Conservation (phyloP, 2,329 filamentous ascomycete genomes). For the Myriosclerotinia duriaeana region DNA sequence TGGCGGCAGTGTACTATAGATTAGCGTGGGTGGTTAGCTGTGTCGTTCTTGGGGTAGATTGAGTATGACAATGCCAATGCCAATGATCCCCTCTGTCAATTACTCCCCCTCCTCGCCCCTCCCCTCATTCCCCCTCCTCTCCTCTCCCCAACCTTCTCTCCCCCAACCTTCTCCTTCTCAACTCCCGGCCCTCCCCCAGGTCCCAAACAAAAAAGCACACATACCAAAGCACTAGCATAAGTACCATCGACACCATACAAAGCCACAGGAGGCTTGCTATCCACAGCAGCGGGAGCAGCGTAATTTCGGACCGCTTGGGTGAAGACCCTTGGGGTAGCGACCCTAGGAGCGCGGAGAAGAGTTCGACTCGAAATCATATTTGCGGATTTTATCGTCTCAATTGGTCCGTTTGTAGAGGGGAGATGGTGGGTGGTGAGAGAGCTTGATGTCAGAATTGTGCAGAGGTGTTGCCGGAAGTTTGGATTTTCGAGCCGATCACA, state of each 20-base stretch:
- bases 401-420: constrained; percentile 34
- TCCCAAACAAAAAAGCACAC: constrained; percentile 41
- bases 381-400: constrained; percentile 31
- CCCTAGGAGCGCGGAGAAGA: constrained; percentile 39
- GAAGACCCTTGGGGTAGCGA: constrained; percentile 36
- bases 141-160: not conserved
- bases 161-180: not conserved
- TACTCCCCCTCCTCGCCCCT: not conserved
- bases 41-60: constrained; percentile 23
- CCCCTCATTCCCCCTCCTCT: not conserved
- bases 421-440: constrained; percentile 26
- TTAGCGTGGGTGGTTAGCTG: constrained; percentile 3
- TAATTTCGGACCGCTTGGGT: constrained; percentile 70
- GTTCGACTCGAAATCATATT: constrained; percentile 41
- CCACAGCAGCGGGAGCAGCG: constrained; percentile 61
- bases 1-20: constrained; percentile 86
- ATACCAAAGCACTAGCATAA: constrained; percentile 97
- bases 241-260: constrained; percentile 97
- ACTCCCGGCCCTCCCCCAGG: not conserved
- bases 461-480: constrained; percentile 22
- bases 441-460: constrained; percentile 21
- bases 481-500: constrained; percentile 21
- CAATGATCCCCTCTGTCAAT: constrained; percentile 13
- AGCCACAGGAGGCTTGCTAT: constrained; percentile 80
- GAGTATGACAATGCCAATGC: not conserved